Evolutionary conservation across 345 rosid genomes (phyloP), one percentile per base, ranked within the genome.

Genomic region (Anacardium occidentale): DNA sequence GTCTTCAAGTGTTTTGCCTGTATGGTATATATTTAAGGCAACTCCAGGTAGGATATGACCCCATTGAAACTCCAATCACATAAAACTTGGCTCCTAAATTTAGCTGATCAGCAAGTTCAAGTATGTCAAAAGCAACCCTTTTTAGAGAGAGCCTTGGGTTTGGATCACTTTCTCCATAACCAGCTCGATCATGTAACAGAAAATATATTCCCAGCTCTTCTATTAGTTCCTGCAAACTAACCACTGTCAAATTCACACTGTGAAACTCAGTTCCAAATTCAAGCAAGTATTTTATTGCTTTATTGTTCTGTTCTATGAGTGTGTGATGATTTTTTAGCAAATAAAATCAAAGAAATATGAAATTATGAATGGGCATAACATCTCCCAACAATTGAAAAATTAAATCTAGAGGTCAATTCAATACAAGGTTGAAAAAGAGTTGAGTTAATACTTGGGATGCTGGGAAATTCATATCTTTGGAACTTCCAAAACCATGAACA

Each of bases 401-500:
- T 37, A 5, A 10, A 29, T 25, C 15, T 59, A 64, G 24, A 57
- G 32, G 22, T 45, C 40, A 48, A 48, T 6, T 26, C 3, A 48
- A 17, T 48, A 3, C 4, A 7, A 25, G 3, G 52, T 22, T 14
- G 9, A 56, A 34, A 74, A 26, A 56, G 56, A 57, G 73, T 62
- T 1, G 67, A 7, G 32, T 76, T 48, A 68, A 63, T 90, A 90
- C 97, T 76, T 86, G 87, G 40, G 98, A 81, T 17, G 83, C 94
- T 44, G 79, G 85, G 75, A 94, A 91, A 74, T 77, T 90, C 96
- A 91, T 94, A 47, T 91, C 98, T 75, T 94, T 90, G 71, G 98
- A 94, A 89, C 97, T 91, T 67, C 96, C 98, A 70, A 94, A 91
- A 34, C 98, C 98, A 80, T 94, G 97, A 69, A 87, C 91, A 72